Conservation (phyloP, 352 stramenopile species). For the Pythium vanterpoolii region DNA sequence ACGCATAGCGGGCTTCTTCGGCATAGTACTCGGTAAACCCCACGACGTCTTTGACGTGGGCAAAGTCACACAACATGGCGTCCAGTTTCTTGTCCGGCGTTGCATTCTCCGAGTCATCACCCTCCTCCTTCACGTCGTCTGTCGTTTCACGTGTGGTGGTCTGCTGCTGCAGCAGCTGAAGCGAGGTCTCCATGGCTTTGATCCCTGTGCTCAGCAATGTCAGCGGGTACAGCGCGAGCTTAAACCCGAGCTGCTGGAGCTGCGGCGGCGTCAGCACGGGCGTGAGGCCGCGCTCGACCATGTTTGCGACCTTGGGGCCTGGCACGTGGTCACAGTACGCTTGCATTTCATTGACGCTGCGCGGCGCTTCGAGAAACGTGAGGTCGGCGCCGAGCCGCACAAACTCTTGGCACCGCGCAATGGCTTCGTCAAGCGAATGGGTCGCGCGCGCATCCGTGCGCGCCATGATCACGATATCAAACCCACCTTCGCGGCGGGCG, state of each 20-base stretch:
- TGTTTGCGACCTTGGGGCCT: constrained; percentile 93
- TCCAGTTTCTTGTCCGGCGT: constrained; percentile 53
- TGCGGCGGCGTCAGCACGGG: constrained; percentile 85
- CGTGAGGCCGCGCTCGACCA: constrained; percentile 94
- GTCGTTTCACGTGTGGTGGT: background rate
- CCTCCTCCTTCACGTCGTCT: background rate
- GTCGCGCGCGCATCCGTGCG: constrained; percentile 90
- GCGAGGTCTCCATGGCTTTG: constrained; percentile 89
- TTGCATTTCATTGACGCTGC: constrained; percentile 90
- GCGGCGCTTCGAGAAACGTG: constrained; percentile 93
- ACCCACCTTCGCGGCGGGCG: constrained; percentile 75
- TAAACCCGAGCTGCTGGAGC: constrained; percentile 92
- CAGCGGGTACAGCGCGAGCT: constrained; percentile 91
- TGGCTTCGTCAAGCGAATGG: constrained; percentile 89
- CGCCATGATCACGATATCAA: constrained; percentile 93
- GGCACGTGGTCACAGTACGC: constrained; percentile 88
- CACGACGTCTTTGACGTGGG: constrained; percentile 90
- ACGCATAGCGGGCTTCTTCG: constrained; percentile 71
- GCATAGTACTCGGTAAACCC: constrained; percentile 92
- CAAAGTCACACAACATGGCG: constrained; percentile 87
- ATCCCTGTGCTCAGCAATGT: constrained; percentile 92
- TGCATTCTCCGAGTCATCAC: constrained; percentile 26
- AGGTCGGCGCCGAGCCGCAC: constrained; percentile 91
- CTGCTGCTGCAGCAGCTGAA: constrained; percentile 81
- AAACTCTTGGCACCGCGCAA: constrained; percentile 91